A percentile compares a stretch with the other conserved stretches of the same genome.
These are phyloP conservation scores for Fusarium duplospermum DNA, from an alignment of 2,329 filamentous ascomycete species.

Conservation along the genomic window DNA sequence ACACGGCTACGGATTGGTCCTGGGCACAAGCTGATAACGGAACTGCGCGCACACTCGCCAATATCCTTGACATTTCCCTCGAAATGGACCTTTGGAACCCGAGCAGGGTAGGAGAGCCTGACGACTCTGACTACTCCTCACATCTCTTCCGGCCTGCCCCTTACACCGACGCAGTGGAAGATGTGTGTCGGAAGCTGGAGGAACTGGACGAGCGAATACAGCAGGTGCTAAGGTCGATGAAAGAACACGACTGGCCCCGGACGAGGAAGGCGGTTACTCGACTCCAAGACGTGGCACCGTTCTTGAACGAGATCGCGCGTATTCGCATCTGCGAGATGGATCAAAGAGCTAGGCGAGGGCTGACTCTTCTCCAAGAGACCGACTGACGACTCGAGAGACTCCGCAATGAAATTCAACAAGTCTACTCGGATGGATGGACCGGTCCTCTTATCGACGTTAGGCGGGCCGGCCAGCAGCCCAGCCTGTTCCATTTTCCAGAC, in stretches of 20 bases:
- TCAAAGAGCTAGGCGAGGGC: neutral
- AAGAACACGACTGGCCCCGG: neutral
- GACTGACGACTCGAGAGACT: neutral
- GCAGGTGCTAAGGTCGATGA: neutral
- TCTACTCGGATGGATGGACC: neutral
- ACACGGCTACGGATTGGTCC: neutral
- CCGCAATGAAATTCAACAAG: neutral
- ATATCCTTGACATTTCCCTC: neutral
- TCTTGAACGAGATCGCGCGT: neutral
- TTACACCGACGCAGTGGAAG: neutral
- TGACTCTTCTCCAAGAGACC: neutral
- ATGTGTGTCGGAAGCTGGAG: neutral
- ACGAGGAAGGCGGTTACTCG: neutral
- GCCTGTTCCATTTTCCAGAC: too few species aligned
- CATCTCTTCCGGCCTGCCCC: neutral
- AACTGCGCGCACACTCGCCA: neutral
- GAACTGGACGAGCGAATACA: neutral
- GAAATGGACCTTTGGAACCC: neutral
- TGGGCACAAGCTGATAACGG: neutral
- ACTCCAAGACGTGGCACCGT: neutral
- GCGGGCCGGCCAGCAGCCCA: neutral
- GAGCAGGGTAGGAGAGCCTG: neutral
- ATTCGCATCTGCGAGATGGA: neutral
- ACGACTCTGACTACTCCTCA: neutral
- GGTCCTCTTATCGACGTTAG: neutral